Conservation (phyloP, 257 asterid genomes). For the Striga asiatica region DNA sequence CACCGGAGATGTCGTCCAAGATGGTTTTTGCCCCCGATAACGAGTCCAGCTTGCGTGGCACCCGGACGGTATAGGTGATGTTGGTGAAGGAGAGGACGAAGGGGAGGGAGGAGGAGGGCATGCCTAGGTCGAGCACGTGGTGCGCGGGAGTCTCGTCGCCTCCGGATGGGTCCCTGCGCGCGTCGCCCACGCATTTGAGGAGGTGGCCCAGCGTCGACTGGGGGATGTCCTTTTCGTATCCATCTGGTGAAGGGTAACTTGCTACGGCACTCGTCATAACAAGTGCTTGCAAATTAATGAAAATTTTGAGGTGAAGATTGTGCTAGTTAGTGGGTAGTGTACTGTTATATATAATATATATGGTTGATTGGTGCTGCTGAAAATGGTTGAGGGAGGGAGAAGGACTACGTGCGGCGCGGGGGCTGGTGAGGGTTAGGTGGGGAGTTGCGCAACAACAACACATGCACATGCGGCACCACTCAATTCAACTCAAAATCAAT, state of each 20-base stretch:
- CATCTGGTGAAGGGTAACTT: neutral
- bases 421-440: constrained; percentile 18
- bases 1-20: constrained; percentile 53
- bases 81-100: constrained; percentile 49
- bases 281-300: neutral
- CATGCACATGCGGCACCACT: neutral
- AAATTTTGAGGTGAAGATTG: neutral
- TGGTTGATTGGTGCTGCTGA: no score
- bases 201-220: constrained; percentile 42
- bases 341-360: neutral
- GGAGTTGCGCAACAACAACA: constrained; percentile 17
- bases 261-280: constrained; percentile 29
- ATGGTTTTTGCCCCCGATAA: constrained; percentile 30
- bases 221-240: constrained; percentile 14
- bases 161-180: constrained; percentile 45
- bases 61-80: constrained; percentile 44
- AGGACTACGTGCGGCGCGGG: neutral
- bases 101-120: constrained; percentile 29
- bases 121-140: constrained; percentile 45
- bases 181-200: constrained; percentile 36
- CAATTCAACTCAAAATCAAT: neutral
- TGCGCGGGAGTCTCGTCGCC: constrained; percentile 78
- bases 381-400: no score
- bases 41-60: constrained; percentile 15
- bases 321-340: neutral